Evolutionary conservation across 2,329 filamentous ascomycete genomes (phyloP).

Genomic region (Tolypocladium tundrense): DNA sequence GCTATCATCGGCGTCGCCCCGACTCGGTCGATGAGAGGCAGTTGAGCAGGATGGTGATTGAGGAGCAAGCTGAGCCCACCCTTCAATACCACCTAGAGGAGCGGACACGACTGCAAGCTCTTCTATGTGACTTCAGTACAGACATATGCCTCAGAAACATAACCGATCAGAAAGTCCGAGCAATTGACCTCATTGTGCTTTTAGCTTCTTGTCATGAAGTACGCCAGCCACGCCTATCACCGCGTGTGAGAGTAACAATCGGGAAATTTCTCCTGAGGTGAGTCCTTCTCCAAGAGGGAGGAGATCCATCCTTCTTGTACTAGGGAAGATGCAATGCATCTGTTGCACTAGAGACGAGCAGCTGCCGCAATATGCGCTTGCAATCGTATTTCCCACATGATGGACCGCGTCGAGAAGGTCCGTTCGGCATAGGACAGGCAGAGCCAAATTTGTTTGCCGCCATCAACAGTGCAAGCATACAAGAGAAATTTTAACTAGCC

Average conservation of each 20-base stretch:
- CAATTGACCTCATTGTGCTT: conserved; percentile 4
- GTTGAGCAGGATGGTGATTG: background rate
- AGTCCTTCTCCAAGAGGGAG: background rate
- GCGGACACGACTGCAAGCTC: background rate
- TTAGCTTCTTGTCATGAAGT: conserved; percentile 4
- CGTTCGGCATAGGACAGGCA: background rate
- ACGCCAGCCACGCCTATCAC: background rate
- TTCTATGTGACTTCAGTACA: background rate
- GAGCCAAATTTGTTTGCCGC: conserved; percentile 1
- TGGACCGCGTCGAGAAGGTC: conserved; percentile 5
- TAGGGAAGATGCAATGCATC: conserved; percentile 4
- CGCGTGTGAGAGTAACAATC: background rate
- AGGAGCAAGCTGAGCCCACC: background rate
- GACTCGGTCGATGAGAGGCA: too few species aligned
- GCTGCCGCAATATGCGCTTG: conserved; percentile 3
- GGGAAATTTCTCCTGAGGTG: background rate
- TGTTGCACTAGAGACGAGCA: conserved; percentile 5
- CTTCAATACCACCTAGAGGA: background rate
- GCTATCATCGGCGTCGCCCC: background rate
- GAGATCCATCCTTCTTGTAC: conserved; percentile 3
- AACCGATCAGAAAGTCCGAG: background rate
- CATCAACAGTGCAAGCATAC: conserved; percentile 4
- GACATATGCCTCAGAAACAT: background rate
- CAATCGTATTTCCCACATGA: conserved; percentile 4
- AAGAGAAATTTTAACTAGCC: conserved; percentile 2